phyloP scores from a whole-genome alignment of 148 eudicot species.

The Persicaria maculosa region DNA sequence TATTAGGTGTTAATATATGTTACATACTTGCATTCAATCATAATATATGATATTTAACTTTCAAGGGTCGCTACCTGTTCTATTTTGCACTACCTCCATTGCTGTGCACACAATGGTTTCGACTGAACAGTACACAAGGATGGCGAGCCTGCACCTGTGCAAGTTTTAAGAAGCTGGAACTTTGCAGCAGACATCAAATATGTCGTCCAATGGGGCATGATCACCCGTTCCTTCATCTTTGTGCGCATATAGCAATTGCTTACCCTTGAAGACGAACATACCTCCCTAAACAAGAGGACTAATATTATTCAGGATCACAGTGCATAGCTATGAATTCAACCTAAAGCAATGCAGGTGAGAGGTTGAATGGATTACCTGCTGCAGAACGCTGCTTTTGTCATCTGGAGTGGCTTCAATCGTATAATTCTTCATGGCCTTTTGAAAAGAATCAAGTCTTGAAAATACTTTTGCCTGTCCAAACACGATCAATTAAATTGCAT shows the following conservation, averaged over 20 bases:
- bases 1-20: too few species aligned
- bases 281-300: slow-evolving; percentile 52
- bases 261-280: slow-evolving; percentile 91
- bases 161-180: slow-evolving; percentile 41
- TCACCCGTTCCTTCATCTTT: slow-evolving; percentile 97
- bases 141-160: neutral
- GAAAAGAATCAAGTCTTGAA: slow-evolving; percentile 56
- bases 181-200: slow-evolving; percentile 70
- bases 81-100: neutral
- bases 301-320: neutral
- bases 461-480: slow-evolving; percentile 58
- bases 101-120: neutral
- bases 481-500: neutral
- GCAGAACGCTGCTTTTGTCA: slow-evolving; percentile 66
- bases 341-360: neutral
- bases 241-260: slow-evolving; percentile 70
- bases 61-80: too few species aligned
- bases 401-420: slow-evolving; percentile 87
- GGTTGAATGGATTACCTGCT: slow-evolving; percentile 48
- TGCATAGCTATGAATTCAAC: neutral
- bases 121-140: neutral
- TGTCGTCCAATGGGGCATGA: slow-evolving; percentile 80
- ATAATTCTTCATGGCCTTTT: slow-evolving; percentile 72
- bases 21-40: too few species aligned
- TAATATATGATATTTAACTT: too few species aligned